Base-by-base conservation (phyloP, 805 yeast genomes). In the Lipomyces spencermartinsiae region DNA sequence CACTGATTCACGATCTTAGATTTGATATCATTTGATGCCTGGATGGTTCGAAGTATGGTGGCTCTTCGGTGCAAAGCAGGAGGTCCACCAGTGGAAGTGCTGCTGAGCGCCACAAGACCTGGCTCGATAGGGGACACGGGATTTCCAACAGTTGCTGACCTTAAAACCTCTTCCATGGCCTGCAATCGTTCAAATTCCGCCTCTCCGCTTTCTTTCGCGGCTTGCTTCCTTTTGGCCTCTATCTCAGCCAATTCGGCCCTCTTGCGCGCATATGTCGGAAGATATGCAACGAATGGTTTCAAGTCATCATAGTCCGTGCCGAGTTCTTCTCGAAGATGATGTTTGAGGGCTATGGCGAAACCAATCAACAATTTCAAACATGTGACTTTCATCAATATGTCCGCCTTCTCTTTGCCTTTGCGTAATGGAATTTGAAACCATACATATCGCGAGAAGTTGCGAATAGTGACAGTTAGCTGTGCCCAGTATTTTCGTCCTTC, bases 401-500 rank as follows among this genome's bases (percentile, higher is more conserved):
- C 69, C 16, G 60, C 49, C 57, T 61, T 59, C 29, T 70, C 72
- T 56, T 55, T 53, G 16, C 71, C 72, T 31, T 63, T 58, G 16
- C 70, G 65, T 9, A 67, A 22, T 2, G 72, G 72, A 7, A 70
- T 58, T 25, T 65, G 65, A 51, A 69, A 31, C 73, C 73, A 70
- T 16, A 64, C 58, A 35, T 29, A 68, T 6, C 73, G 59, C 16
- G 73, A 58, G 33, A 63, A 64, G 25, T 59, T 62, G 25, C 73
- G 71, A 10, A 59, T 58, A 19, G 67, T 64, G 59, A 49, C 25
- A 4, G 66, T 62, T 9, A 70, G 58, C 58, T 55, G 62, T 14
- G 73, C 63, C 73, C 73, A 70, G 56, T 65, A 68, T 56, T 59
- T 62, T 8, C 73, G 59, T 22, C 73, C 73, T 51, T 70, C 73